phyloP scores from a whole-genome alignment of 2,329 filamentous ascomycete genomes.

The Didymella lethalis region DNA sequence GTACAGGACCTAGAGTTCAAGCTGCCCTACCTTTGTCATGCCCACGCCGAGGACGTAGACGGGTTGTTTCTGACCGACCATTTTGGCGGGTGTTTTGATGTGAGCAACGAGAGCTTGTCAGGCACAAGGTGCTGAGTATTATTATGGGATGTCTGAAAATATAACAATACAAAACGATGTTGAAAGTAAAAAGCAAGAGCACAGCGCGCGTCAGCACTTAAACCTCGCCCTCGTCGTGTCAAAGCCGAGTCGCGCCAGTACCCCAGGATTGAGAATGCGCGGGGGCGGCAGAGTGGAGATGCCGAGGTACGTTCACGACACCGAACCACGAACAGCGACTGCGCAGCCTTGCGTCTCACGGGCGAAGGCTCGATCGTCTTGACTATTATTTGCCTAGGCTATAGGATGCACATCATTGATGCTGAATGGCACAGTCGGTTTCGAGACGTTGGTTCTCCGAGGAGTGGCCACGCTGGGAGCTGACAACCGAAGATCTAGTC shows the following conservation, averaged over 20 bases:
- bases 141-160: not conserved
- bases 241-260: conserved; percentile 9
- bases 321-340: not conserved
- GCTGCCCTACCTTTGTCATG: conserved; percentile 73
- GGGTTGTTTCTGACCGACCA: conserved; percentile 62
- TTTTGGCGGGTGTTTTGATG: conserved; percentile 43
- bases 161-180: not conserved
- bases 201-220: conserved; percentile 13
- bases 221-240: conserved; percentile 1
- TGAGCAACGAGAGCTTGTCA: not conserved
- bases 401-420: not conserved
- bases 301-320: conserved; percentile 4
- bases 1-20: not conserved
- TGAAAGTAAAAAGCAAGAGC: not conserved
- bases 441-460: not conserved
- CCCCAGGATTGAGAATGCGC: conserved; percentile 12
- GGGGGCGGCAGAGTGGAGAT: conserved; percentile 18
- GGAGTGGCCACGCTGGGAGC: not conserved
- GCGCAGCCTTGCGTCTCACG: not conserved
- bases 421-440: not conserved
- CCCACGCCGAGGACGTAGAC: conserved; percentile 95
- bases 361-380: not conserved
- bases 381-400: not conserved
- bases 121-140: not conserved
- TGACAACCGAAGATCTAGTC: conserved; percentile 19